phyloP scores from a whole-genome alignment of 305 asterid genomes.

The Solanum aculeatissimum region DNA sequence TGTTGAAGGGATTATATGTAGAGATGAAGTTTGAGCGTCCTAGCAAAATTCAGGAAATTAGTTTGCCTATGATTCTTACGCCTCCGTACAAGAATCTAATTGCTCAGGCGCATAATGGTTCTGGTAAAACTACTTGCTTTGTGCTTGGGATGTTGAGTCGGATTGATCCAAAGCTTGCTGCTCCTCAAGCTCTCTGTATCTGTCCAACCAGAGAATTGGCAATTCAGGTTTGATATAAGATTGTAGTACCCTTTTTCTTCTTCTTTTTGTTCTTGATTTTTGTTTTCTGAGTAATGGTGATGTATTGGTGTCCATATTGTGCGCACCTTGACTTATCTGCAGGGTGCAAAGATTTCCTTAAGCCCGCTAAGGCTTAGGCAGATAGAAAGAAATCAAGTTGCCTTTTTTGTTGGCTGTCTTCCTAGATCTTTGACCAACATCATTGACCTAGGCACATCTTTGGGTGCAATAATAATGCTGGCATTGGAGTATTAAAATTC shows the following conservation, averaged over 20 bases:
- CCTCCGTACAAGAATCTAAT: slow-evolving; percentile 76
- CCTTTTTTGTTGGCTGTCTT: background rate
- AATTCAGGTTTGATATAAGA: slow-evolving; percentile 45
- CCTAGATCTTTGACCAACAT: background rate
- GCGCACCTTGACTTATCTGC: background rate
- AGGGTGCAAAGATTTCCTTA: background rate
- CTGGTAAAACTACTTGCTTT: slow-evolving; percentile 95
- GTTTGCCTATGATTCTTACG: slow-evolving; percentile 88
- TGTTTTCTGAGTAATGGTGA: background rate
- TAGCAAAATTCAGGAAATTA: slow-evolving; percentile 68
- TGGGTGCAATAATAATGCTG: background rate
- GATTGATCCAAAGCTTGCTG: slow-evolving; percentile 44
- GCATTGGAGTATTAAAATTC: background rate
- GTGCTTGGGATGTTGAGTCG: slow-evolving; percentile 98
- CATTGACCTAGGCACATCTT: background rate
- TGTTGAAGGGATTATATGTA: slow-evolving; percentile 65
- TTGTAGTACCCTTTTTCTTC: background rate
- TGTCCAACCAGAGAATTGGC: slow-evolving; percentile 96
- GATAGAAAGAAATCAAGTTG: background rate
- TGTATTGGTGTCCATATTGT: background rate
- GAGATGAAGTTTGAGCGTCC: slow-evolving; percentile 84
- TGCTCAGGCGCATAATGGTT: slow-evolving; percentile 95
- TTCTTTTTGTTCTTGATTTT: background rate
- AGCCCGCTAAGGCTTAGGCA: background rate
- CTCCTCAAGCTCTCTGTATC: slow-evolving; percentile 91